A percentile compares a stretch with the other conserved stretches of the same genome.
These are phyloP conservation scores for Moesziomyces aphidis DNA, from an alignment of 1,284 basidiomycete genomes.

Conservation along the genomic window DNA sequence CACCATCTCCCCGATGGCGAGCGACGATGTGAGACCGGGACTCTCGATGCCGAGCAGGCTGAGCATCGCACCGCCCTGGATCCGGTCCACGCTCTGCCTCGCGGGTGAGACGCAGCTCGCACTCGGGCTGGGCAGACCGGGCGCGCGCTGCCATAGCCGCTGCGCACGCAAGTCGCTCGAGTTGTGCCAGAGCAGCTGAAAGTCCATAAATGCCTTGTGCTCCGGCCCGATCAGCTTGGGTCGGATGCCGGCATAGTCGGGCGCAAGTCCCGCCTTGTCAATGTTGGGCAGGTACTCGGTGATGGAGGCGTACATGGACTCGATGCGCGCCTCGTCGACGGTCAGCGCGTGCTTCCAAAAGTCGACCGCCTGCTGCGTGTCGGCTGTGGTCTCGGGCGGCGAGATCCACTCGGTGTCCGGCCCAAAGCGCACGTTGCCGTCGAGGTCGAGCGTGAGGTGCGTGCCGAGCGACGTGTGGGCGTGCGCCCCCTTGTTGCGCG, in stretches of 20 bases:
- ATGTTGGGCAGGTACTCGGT: slow-evolving; percentile 79
- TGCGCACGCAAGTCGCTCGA: slow-evolving; percentile 47
- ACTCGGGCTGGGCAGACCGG: slow-evolving; percentile 16
- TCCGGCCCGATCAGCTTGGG: slow-evolving; percentile 85
- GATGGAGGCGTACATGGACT: slow-evolving; percentile 58
- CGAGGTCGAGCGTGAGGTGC: slow-evolving; percentile 76
- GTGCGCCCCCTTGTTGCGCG: slow-evolving; percentile 47
- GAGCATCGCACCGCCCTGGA: slow-evolving; percentile 53
- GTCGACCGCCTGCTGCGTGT: slow-evolving; percentile 35
- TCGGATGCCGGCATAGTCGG: slow-evolving; percentile 91
- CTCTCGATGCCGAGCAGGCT: slow-evolving; percentile 73
- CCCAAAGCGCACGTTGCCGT: slow-evolving; percentile 89
- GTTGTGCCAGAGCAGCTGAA: slow-evolving; percentile 70
- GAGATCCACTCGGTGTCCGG: slow-evolving; percentile 91
- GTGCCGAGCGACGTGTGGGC: slow-evolving; percentile 64
- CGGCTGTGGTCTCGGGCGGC: slow-evolving; percentile 20
- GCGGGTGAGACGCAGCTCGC: slow-evolving; percentile 20
- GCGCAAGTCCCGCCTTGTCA: slow-evolving; percentile 75
- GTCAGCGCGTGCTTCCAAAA: slow-evolving; percentile 52
- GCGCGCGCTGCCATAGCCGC: slow-evolving; percentile 57
- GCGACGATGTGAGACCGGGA: slow-evolving; percentile 71
- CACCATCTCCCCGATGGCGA: slow-evolving; percentile 72
- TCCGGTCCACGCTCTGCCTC: slow-evolving; percentile 6
- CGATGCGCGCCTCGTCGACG: slow-evolving; percentile 51
- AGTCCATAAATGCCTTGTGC: slow-evolving; percentile 83